Conservation (phyloP, 805 yeast species). For the Priceomyces castillae region DNA sequence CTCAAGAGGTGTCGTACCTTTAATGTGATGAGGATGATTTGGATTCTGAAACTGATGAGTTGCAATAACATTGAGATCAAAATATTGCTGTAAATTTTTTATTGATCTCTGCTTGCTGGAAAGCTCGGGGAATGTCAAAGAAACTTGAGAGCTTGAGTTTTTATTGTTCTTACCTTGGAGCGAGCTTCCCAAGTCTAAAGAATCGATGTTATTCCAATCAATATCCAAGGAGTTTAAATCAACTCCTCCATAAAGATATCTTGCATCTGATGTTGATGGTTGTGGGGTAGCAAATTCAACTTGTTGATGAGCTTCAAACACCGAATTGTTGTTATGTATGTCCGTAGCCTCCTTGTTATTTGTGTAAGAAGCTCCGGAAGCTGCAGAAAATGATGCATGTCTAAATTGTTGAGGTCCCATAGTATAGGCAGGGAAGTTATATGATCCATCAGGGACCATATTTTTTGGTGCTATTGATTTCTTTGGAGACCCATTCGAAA, state of each 20-base stretch:
- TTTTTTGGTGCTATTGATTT: conserved; percentile 5
- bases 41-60: conserved; percentile 33
- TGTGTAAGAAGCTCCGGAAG: conserved; percentile 58
- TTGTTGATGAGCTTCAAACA: conserved; percentile 55
- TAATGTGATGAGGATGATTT: conserved; percentile 38
- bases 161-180: conserved; percentile 1
- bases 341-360: conserved; percentile 43
- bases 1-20: conserved; percentile 40
- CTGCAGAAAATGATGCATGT: conserved; percentile 65
- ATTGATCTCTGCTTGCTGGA: conserved; percentile 11
- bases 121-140: conserved; percentile 2
- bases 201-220: conserved; percentile 29
- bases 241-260: conserved; percentile 25
- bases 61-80: conserved; percentile 17
- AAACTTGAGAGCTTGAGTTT: background rate
- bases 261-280: conserved; percentile 47
- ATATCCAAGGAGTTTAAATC: conserved; percentile 36
- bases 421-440: background rate
- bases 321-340: conserved; percentile 28
- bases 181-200: conserved; percentile 16
- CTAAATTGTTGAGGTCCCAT: conserved; percentile 22
- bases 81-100: conserved; percentile 15
- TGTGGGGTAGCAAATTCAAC: conserved; percentile 86
- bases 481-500: conserved; percentile 14
- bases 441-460: conserved; percentile 6